Evolutionary conservation across 306 rosid species (phyloP), one percentile per base, ranked within the genome.

Genomic region (Cicer bijugum): DNA sequence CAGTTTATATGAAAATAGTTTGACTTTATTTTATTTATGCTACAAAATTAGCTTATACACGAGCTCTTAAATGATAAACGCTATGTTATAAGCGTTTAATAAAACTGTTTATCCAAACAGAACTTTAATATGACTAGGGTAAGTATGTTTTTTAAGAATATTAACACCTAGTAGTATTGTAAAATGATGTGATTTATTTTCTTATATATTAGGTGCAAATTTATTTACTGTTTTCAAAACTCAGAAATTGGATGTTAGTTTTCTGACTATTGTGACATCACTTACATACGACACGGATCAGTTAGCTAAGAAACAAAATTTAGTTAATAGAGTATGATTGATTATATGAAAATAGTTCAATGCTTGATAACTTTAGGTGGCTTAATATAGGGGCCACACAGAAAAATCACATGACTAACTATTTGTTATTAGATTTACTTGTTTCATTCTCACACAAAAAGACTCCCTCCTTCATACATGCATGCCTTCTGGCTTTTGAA

Each of bases 161-260:
- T 47, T 47, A 19, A 20, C 42, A 47, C 58, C 28, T 61, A 76
- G 19, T 71, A 79, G 69, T 50, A 47, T 44, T 69, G 58, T 70
- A 52, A 51, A 71, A 23, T 78, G 51, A 50, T 79, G 1, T 23
- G 64, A 19, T 66, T 66, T 73, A 62, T 61, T 28, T 57, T 74
- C 70, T 38, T 70, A 3, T 83, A 65, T 84, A 81, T 80, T 92
- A 89, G 96, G 63, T 84, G 4, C 73, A 85, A 91, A 87, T 60
- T 67, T 6, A 46, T 76, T 76, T 35, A 68, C 42, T 72, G 67
- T 38, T 65, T 60, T 47, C 43, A 60, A 64, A 23, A 28, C 59
- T 71, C 55, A 51, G 37, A 74, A 67, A 40, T 71, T 42, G 79
- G 60, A 55, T 51, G 43, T 64, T 28, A 19, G 37, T 64, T 42